phyloP scores from a whole-genome alignment of 192 early-diverging fungal species.

The Phycomyces blakesleeanus region DNA sequence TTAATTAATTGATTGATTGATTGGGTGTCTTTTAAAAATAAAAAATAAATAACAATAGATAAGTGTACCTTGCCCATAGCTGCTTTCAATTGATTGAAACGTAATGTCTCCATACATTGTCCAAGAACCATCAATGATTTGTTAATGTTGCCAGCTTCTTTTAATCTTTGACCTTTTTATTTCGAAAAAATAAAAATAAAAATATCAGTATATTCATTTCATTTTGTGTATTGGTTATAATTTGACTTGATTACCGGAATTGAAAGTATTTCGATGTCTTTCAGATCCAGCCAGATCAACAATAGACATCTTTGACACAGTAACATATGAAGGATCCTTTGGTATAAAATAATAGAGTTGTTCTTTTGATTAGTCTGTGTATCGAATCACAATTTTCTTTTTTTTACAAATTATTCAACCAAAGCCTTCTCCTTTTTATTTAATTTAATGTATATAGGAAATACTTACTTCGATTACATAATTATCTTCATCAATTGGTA shows the following conservation, averaged over 20 bases:
- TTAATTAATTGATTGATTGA: no score
- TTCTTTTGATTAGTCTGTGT: no score
- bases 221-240: not conserved
- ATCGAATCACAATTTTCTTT: no score
- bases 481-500: slow-evolving; percentile 42
- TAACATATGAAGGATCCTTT: slow-evolving; percentile 38
- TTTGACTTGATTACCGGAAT: slow-evolving; percentile 24
- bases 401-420: no score
- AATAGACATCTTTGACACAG: slow-evolving; percentile 49
- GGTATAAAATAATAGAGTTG: not conserved
- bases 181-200: no score
- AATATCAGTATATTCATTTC: not conserved
- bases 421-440: no score
- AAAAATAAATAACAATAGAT: not conserved
- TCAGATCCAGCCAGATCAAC: slow-evolving; percentile 74
- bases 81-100: slow-evolving; percentile 44
- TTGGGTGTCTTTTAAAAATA: no score
- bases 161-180: slow-evolving; percentile 44
- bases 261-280: slow-evolving; percentile 51
- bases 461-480: slow-evolving; percentile 36
- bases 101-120: slow-evolving; percentile 64
- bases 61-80: slow-evolving; percentile 36
- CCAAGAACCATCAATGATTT: slow-evolving; percentile 66
- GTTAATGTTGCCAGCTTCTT: slow-evolving; percentile 67
- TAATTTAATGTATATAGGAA: no score